Evolutionary conservation across 768 basidiomycete species (phyloP), one percentile per base, ranked within the genome.

Genomic region (Porphyrellus cyaneotinctus): DNA sequence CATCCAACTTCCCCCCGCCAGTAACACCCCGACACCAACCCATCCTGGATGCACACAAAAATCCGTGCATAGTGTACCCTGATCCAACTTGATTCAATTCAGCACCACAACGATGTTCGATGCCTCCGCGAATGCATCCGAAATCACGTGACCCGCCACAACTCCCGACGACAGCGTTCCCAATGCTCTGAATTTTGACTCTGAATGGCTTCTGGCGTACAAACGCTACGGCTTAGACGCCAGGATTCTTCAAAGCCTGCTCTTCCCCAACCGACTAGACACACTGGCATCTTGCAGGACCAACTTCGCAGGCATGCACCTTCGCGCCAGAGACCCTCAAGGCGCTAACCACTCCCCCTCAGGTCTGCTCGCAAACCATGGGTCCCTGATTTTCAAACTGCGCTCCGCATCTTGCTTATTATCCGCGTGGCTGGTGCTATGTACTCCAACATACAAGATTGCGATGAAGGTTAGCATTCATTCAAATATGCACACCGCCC

Each of bases 391-490:
- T 87, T 94, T 63, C 87, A 85, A 32, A 73, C 88, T 7, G 97
- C 94, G 6, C 74, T 97, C 54, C 83, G 95, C 43, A 78, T 97
- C 36, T 66, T 97, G 36, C 72, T 97, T 45, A 78, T 98, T 15
- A 64, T 97, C 17, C 82, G 97, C 18, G 78, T 94, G 28, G 72
- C 82, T 23, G 85, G 80, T 1, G 97, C 94, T 3, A 97, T 99
- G 94, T 98, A 98, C 66, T 82, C 88, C 13, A 92, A 92, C 59
- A 90, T 95, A 51, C 83, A 85, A 62, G 97, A 98, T 65, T 98
- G 97, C 57, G 97, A 99, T 64, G 97, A 99, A 82, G 94, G 95
- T 93, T 48, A 55, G 63, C 47, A 31, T 43, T 43, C 37, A 24
- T 22, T 30, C 26, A 35, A 14, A 14, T 8, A 13, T 32, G 3